A percentile compares a stretch with the other conserved stretches of the same genome.
Conservation (phyloP, 2,329 filamentous ascomycete genomes). For the Hypoxylon sp. region DNA sequence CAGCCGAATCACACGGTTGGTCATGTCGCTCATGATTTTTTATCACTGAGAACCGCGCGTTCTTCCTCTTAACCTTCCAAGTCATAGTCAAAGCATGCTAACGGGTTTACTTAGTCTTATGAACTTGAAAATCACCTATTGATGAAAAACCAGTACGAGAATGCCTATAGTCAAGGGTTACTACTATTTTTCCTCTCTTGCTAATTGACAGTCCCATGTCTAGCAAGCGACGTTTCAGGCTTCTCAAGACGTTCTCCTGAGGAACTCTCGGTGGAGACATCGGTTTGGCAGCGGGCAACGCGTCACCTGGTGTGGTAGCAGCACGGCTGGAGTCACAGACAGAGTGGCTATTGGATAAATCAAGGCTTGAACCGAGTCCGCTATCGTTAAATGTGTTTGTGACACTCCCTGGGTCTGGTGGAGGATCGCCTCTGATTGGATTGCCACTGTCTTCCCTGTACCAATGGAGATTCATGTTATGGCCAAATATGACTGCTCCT, state of each 20-base stretch:
- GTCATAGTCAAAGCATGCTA: too few relatives aligned
- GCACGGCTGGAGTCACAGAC: neutral
- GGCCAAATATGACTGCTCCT: slow-evolving; percentile 27
- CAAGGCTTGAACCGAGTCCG: slow-evolving; percentile 7
- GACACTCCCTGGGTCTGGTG: neutral
- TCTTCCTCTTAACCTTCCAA: too few relatives aligned
- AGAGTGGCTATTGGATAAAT: neutral
- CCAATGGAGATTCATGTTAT: slow-evolving; percentile 20
- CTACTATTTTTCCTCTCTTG: neutral
- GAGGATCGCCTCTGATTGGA: neutral
- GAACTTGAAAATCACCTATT: too few relatives aligned
- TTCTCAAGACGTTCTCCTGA: neutral
- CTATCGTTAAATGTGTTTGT: neutral
- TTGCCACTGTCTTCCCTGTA: slow-evolving; percentile 1
- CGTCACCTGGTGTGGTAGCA: neutral
- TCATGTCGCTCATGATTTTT: too few relatives aligned
- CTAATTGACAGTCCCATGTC: neutral
- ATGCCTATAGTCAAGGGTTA: too few relatives aligned
- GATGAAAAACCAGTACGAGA: too few relatives aligned
- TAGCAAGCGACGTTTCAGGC: neutral
- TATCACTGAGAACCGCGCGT: too few relatives aligned
- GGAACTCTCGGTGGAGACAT: too few relatives aligned
- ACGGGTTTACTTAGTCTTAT: neutral
- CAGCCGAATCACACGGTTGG: neutral
- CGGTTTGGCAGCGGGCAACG: neutral